Base-by-base conservation (phyloP, 176 grass and related monocot species). In the Tillandsia leiboldiana region DNA sequence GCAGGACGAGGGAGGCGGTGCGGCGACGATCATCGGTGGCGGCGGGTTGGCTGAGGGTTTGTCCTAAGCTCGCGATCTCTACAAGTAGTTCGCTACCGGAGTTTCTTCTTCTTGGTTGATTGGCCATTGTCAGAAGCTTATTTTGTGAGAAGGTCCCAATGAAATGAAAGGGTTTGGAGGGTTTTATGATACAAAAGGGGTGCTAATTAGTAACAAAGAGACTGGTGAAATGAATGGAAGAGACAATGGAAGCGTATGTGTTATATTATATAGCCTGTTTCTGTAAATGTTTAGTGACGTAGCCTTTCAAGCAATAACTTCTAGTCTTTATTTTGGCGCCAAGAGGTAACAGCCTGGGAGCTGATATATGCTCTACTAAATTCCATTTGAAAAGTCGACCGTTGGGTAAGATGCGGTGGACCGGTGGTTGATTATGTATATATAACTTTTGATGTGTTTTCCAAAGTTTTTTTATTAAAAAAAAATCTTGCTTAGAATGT, bases 1-100 rank as follows among this genome's bases (percentile, higher is more conserved):
- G 50, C 10, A 75, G 73, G 20, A 12, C 50, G 26, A 75, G 63
- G 48, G 73, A 75, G 63, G 24, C n/a, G 10, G 63, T 26, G 14
- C 73, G 73, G 49, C 61, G 63, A 9, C 56, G 56, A 10, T 20
- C 12, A 15, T 8, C 56, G 7, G 15, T 10, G n/a, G 56, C n/a
- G n/a, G 7, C 1, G 1, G 17, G 22, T 61, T 23, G 56, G 14
- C 22, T 15, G 6, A 61, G 56, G n/a, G 15, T 18, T 61, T 61
- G 56, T 9, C 14, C 18, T 20, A 61, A 18, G 17, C 10, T 61
- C 56, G 15, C 17, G 22, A 23, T 61, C 15, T 57, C 53, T 42
- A 7, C 33, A 42, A 42, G 0, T 42, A 42, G 33, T 42, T 42
- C 33, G 33, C 33, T 6, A 5, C 4, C 1, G 33, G 33, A 42